Conservation (phyloP, 352 stramenopile species). For the Globisporangium camurandrum region DNA sequence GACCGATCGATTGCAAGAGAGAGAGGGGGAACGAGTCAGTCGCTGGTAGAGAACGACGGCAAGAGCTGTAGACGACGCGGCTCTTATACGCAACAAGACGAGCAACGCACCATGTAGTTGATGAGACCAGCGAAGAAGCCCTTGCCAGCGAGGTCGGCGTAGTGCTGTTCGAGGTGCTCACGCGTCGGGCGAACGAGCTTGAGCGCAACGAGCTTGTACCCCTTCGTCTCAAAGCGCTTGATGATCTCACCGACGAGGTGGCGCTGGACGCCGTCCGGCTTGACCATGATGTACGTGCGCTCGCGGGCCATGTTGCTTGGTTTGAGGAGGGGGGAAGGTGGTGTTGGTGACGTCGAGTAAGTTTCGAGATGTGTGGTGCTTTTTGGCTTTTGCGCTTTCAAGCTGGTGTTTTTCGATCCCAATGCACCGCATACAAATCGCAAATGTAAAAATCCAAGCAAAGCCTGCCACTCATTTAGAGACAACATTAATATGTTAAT, state of each 20-base stretch:
- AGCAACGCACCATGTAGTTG: slow-evolving; percentile 63
- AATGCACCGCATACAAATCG: too few species aligned
- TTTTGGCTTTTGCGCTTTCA: too few species aligned
- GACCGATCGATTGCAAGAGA: too few species aligned
- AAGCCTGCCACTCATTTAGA: too few species aligned
- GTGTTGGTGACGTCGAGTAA: too few species aligned
- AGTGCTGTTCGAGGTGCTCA: slow-evolving; percentile 88
- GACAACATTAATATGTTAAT: too few species aligned
- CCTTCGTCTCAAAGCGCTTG: slow-evolving; percentile 93
- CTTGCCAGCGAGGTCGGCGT: slow-evolving; percentile 89
- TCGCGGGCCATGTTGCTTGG: slow-evolving; percentile 26
- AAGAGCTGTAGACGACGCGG: too few species aligned
- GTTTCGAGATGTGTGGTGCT: too few species aligned
- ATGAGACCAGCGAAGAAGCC: slow-evolving; percentile 90
- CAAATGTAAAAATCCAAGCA: too few species aligned
- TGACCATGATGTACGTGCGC: slow-evolving; percentile 93
- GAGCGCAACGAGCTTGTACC: slow-evolving; percentile 92
- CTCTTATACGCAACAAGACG: neutral
- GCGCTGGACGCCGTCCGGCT: slow-evolving; percentile 92
- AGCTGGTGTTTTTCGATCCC: too few species aligned
- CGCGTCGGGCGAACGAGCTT: slow-evolving; percentile 90
- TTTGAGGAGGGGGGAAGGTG: too few species aligned
- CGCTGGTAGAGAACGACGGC: neutral
- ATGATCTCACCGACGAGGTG: slow-evolving; percentile 93
- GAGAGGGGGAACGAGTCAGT: too few species aligned